Conservation (phyloP, 305 asterid genomes). For the Rubia peregrina region DNA sequence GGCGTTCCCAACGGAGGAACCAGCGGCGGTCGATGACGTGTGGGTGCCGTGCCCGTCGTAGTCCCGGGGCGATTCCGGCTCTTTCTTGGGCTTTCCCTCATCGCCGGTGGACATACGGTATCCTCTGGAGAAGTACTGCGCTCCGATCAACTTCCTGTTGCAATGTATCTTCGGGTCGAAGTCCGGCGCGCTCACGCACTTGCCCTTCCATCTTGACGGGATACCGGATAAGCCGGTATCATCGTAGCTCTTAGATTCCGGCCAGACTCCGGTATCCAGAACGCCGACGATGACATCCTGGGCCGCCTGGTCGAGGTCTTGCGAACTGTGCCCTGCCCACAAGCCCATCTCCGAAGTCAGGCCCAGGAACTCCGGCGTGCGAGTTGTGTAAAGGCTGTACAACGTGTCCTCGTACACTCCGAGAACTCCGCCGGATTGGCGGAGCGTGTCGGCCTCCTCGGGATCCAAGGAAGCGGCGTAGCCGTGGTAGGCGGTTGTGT, state of each 20-base stretch:
- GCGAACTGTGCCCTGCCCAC: conserved; percentile 28
- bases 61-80: conserved; percentile 34
- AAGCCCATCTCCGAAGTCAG: conserved; percentile 19
- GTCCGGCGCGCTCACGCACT: conserved; percentile 29
- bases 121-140: conserved; percentile 31
- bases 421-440: conserved; percentile 30
- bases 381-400: conserved; percentile 36
- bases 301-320: conserved; percentile 28
- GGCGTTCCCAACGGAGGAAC: conserved; percentile 51
- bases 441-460: conserved; percentile 31
- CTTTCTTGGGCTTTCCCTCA: conserved; percentile 6
- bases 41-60: conserved; percentile 83
- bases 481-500: conserved; percentile 36
- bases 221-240: conserved; percentile 29
- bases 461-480: conserved; percentile 31
- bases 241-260: conserved; percentile 35
- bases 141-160: conserved; percentile 37
- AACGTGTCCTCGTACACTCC: conserved; percentile 38
- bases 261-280: conserved; percentile 52
- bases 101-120: conserved; percentile 26
- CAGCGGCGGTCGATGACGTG: conserved; percentile 81
- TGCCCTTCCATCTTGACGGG: conserved; percentile 37
- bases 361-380: conserved; percentile 39
- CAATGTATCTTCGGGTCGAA: conserved; percentile 34
- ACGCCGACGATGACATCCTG: conserved; percentile 41